Evolutionary conservation across 805 yeast species (phyloP).

Genomic region (Lipomyces mesembrius): DNA sequence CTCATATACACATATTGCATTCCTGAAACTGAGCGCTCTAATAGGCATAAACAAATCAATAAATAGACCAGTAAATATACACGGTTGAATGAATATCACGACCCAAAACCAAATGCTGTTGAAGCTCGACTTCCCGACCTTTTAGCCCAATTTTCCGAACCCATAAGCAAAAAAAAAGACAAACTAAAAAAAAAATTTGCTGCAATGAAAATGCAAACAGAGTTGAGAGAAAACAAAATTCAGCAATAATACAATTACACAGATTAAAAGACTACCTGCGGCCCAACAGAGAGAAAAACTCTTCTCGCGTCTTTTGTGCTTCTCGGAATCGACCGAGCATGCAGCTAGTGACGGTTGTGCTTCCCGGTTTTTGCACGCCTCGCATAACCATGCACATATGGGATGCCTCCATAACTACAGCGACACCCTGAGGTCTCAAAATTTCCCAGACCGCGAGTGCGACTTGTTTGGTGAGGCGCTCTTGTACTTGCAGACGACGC

Average conservation of each 20-base stretch:
- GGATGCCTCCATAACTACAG: constrained; percentile 95
- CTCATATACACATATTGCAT: not conserved
- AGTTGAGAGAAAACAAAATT: not conserved
- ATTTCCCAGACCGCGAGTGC: constrained; percentile 94
- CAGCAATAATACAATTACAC: not conserved
- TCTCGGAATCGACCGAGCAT: constrained; percentile 96
- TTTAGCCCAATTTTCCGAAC: constrained; percentile 6
- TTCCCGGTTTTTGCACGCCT: constrained; percentile 95
- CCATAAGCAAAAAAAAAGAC: not conserved
- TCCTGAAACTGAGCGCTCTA: not conserved
- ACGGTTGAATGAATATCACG: constrained; percentile 7
- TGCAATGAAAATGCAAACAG: not conserved
- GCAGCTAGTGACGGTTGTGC: constrained; percentile 91
- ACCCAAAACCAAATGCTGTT: constrained; percentile 8
- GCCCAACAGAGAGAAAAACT: constrained; percentile 74
- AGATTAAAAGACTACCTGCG: constrained; percentile 12
- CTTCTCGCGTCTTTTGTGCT: constrained; percentile 95
- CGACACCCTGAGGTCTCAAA: constrained; percentile 93
- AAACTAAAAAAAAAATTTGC: not conserved
- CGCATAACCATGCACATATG: constrained; percentile 99
- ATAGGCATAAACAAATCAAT: not conserved
- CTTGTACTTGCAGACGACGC: constrained; percentile 96
- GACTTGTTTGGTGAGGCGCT: constrained; percentile 92
- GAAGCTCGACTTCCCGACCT: not conserved
- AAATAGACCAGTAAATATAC: not conserved